phyloP scores from a whole-genome alignment of 306 rosid genomes.

The Cucurbita moschata region DNA sequence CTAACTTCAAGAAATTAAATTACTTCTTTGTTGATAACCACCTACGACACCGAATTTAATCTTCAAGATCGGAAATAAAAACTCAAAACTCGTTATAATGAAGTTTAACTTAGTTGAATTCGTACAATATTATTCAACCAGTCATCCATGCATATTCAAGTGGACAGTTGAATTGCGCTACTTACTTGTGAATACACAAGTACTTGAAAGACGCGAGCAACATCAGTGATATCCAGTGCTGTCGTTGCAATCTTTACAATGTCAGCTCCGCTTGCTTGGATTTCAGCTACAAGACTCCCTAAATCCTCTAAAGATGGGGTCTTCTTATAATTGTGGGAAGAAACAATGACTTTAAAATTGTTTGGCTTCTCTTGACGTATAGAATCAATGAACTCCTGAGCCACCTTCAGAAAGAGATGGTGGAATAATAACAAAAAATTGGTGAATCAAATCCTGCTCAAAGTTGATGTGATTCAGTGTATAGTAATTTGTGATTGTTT shows the following conservation, averaged over 20 bases:
- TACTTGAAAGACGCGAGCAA: constrained; percentile 58
- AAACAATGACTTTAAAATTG: constrained; percentile 63
- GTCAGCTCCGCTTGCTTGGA: constrained; percentile 88
- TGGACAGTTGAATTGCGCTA: constrained; percentile 8
- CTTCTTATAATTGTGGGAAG: constrained; percentile 72
- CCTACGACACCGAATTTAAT: neutral
- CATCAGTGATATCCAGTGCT: constrained; percentile 80
- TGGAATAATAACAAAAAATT: constrained; percentile 11
- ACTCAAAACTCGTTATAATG: neutral
- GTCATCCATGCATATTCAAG: neutral
- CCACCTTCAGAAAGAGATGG: constrained; percentile 46
- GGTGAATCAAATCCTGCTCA: constrained; percentile 8
- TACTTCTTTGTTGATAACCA: neutral
- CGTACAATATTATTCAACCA: neutral
- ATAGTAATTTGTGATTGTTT: neutral
- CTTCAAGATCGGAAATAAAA: neutral
- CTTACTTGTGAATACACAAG: constrained; percentile 85
- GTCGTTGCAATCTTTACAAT: constrained; percentile 87
- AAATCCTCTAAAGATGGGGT: constrained; percentile 89
- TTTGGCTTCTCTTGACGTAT: constrained; percentile 42
- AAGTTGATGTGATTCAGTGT: neutral
- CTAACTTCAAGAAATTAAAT: neutral
- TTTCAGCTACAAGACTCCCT: constrained; percentile 73
- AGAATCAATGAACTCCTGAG: constrained; percentile 54
- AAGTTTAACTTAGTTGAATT: neutral